Base-by-base conservation (phyloP, 2,329 filamentous ascomycete genomes). In the Clarireedia monteithiana region DNA sequence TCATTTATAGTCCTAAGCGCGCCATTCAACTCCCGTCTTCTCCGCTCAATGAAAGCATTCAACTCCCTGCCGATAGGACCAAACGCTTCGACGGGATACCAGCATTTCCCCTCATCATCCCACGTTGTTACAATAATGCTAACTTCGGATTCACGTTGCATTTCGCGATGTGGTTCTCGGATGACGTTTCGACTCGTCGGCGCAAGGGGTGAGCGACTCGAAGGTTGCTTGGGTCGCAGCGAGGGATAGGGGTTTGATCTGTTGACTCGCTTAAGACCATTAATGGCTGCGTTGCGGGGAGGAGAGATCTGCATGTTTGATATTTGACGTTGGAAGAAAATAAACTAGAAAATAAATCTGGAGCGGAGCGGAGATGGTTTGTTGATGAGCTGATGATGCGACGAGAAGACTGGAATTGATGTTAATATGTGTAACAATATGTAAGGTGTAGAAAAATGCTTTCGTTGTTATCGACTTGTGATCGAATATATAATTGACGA, bases 71-170 rank as follows among this genome's bases (percentile, higher is more conserved):
- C 54, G 17, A 56, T 53, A n/a, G 54, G 54, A 24, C 54, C 54
- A 12, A 50, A 56, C 10, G 54, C 54, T 40, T 56, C 54, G 6
- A 56, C 54, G 12, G 54, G 54, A 52, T 56, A 56, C 54, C 54
- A 56, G 30, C 54, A 56, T 24, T 56, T 56, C 14, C 48, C 48
- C 23, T 56, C 54, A 48, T 56, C 54, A 47, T 56, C 54, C 54
- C 54, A 56, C 23, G 48, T 56, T 30, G 54, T 56, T 24, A 56
- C 54, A 56, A 56, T 56, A 23, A 56, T 56, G 49, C 54, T 56
- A n/a, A 56, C 54, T 52, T 56, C 54, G 36, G 53, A 36, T 42
- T 55, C 53, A 27, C 42, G 53, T 45, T 55, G 47, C n/a, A 50
- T 40, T 20, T 55, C 45, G 17, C 52, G 52, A 24, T 50, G 7